Evolutionary conservation across 2,329 filamentous ascomycete genomes (phyloP).

Genomic region (Cercospora zeae-maydis): DNA sequence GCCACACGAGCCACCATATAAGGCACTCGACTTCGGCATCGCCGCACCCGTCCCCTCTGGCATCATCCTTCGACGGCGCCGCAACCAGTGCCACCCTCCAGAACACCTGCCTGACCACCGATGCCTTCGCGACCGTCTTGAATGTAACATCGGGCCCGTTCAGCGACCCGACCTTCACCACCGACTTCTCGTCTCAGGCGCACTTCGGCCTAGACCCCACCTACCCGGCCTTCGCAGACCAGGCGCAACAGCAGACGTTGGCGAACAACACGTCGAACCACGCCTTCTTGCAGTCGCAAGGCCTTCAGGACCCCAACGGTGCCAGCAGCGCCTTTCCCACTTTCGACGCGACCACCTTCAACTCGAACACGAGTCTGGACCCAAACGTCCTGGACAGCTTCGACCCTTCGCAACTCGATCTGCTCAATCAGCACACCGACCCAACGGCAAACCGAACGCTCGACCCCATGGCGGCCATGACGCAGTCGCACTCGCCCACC

Average conservation of each 20-base stretch:
- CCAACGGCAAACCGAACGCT: conserved; percentile 42
- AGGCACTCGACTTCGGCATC: conserved; percentile 32
- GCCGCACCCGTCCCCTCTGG: conserved; percentile 28
- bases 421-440: conserved; percentile 42
- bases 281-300: conserved; percentile 41
- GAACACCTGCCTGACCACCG: conserved; percentile 13
- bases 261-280: conserved; percentile 38
- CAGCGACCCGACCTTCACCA: conserved; percentile 39
- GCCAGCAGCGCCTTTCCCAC: conserved; percentile 54
- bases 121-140: conserved; percentile 19
- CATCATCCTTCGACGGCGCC: conserved; percentile 21
- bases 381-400: conserved; percentile 56
- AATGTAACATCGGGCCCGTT: conserved; percentile 29
- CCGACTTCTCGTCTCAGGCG: conserved; percentile 43
- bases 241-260: conserved; percentile 34
- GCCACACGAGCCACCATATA: conserved; percentile 28
- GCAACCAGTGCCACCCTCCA: conserved; percentile 17
- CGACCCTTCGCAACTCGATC: conserved; percentile 40
- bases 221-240: conserved; percentile 29
- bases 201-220: conserved; percentile 43
- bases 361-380: conserved; percentile 56
- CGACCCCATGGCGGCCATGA: conserved; percentile 50
- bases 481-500: conserved; percentile 50
- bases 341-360: conserved; percentile 51
- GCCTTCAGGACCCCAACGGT: conserved; percentile 38